These are phyloP conservation scores for Fusarium aywerte DNA, from an alignment of 2,329 filamentous ascomycete genomes.

Conservation along the genomic window DNA sequence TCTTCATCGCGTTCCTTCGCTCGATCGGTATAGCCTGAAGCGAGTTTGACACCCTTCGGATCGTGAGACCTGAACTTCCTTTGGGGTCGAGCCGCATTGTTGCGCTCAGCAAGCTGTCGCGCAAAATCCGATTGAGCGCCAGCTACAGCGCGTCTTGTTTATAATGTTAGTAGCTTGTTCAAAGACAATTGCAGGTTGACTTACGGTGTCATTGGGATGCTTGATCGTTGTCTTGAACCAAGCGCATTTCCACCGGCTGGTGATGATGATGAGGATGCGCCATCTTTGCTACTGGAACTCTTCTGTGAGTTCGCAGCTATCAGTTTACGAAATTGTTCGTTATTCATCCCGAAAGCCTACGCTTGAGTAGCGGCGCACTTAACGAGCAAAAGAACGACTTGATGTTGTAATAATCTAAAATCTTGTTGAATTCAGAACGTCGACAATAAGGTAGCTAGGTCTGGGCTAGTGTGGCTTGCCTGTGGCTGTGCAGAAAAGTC, in stretches of 20 bases:
- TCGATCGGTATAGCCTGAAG: constrained; percentile 85
- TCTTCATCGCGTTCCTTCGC: constrained; percentile 71
- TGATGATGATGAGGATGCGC: constrained; percentile 53
- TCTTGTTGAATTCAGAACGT: constrained; percentile 12
- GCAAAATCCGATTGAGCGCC: constrained; percentile 75
- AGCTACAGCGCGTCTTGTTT: constrained; percentile 69
- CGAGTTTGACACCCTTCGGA: constrained; percentile 85
- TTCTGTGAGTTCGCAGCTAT: constrained; percentile 64
- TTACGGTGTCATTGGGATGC: constrained; percentile 94
- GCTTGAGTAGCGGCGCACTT: neutral
- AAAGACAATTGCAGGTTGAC: constrained; percentile 46
- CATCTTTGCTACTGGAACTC: constrained; percentile 55
- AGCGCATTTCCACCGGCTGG: constrained; percentile 61
- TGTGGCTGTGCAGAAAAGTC: constrained; percentile 43
- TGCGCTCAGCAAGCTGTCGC: constrained; percentile 82
- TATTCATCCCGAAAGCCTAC: constrained; percentile 76
- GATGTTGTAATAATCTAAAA: constrained; percentile 5
- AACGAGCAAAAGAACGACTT: neutral
- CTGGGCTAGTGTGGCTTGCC: constrained; percentile 30
- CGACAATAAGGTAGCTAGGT: constrained; percentile 11
- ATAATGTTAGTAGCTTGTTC: constrained; percentile 38
- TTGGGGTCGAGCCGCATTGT: constrained; percentile 62
- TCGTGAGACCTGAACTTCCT: constrained; percentile 83
- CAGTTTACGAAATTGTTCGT: constrained; percentile 90
- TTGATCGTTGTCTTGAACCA: constrained; percentile 81